Evolutionary conservation across 768 basidiomycete species (phyloP).

Genomic region (Suillus cothurnatus): DNA sequence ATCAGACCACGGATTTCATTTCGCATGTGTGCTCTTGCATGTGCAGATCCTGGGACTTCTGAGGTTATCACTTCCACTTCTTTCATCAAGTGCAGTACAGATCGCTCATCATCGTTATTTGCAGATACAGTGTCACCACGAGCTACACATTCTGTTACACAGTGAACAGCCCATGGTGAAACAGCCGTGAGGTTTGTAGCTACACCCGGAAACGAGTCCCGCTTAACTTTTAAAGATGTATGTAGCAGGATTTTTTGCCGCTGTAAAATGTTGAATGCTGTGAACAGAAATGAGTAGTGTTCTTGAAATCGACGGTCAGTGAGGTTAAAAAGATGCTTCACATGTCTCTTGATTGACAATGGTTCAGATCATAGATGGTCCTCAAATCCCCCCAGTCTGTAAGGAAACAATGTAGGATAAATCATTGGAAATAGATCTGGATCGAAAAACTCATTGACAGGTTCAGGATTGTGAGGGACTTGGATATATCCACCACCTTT

Average conservation of each 20-base stretch:
- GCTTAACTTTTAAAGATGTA: constrained; percentile 34
- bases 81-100: constrained; percentile 27
- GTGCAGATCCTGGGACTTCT: constrained; percentile 32
- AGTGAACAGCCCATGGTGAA: constrained; percentile 22
- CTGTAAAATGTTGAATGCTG: constrained; percentile 45
- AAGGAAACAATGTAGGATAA: background rate
- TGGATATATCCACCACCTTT: background rate
- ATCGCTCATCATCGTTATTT: constrained; percentile 27
- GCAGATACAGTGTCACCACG: constrained; percentile 21
- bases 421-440: background rate
- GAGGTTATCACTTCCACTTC: constrained; percentile 21
- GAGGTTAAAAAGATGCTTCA: background rate
- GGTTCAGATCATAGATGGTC: background rate
- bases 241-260: constrained; percentile 31
- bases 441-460: background rate
- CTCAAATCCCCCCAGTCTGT: background rate
- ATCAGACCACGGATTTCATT: too few species aligned
- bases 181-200: constrained; percentile 28
- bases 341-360: background rate
- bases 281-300: constrained; percentile 40
- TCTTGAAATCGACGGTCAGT: background rate
- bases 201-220: constrained; percentile 24
- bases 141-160: constrained; percentile 25
- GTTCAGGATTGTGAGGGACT: background rate
- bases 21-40: constrained; percentile 27